Evolutionary conservation across 78 protist genomes (phyloP).

Genomic region (Protostelium mycophagum): DNA sequence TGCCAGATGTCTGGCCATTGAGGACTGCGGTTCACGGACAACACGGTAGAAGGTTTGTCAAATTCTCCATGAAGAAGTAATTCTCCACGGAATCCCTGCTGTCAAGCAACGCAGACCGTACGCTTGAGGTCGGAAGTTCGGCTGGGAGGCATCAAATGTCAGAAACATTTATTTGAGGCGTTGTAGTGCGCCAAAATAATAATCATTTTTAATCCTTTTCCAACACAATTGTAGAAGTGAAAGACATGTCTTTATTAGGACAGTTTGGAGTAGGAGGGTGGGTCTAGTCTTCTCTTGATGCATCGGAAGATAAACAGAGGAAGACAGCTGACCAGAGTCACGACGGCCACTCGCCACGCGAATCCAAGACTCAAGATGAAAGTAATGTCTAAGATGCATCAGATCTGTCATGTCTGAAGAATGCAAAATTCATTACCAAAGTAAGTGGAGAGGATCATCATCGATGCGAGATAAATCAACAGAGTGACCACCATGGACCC

Average conservation of each 20-base stretch:
- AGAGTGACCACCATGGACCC: constrained; percentile 41
- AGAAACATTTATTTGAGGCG: too few species aligned
- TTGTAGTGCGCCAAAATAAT: too few species aligned
- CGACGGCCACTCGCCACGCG: constrained; percentile 67
- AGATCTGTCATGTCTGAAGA: not conserved
- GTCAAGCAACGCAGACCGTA: too few species aligned
- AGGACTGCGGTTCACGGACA: too few species aligned
- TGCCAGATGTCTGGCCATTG: too few species aligned
- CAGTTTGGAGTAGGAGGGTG: constrained; percentile 61
- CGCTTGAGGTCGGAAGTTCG: too few species aligned
- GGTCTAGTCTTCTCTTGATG: constrained; percentile 49
- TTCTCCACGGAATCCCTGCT: too few species aligned
- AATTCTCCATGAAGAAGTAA: too few species aligned
- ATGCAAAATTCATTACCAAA: constrained; percentile 15
- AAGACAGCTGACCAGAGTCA: constrained; percentile 62
- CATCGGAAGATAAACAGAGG: constrained; percentile 57
- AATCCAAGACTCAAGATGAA: constrained; percentile 68
- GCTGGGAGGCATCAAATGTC: too few species aligned
- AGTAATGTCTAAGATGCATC: constrained; percentile 28
- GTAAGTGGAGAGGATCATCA: constrained; percentile 70
- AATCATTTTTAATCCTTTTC: too few species aligned
- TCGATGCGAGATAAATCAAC: constrained; percentile 47
- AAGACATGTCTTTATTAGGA: constrained; percentile 4
- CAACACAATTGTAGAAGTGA: too few species aligned
- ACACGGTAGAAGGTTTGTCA: too few species aligned